These are phyloP conservation scores for Wickerhamiella australiensis DNA, from an alignment of 805 yeast genomes.

Conservation along the genomic window DNA sequence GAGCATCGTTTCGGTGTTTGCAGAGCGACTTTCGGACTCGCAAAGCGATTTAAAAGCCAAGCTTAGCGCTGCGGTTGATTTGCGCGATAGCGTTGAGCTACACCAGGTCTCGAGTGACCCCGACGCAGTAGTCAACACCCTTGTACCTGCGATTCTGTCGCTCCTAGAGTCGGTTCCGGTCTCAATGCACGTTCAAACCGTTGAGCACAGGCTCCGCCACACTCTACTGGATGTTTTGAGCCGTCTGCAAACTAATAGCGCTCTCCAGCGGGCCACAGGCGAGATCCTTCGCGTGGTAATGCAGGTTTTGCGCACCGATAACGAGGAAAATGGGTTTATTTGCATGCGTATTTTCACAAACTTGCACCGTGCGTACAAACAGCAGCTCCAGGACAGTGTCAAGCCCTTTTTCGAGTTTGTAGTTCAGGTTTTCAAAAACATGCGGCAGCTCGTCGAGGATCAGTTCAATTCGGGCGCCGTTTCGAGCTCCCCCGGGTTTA, in stretches of 20 bases:
- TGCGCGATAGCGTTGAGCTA: conserved; percentile 76
- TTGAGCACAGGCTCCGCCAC: conserved; percentile 48
- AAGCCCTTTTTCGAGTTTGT: conserved; percentile 68
- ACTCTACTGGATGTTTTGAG: conserved; percentile 67
- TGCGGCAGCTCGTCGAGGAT: conserved; percentile 60
- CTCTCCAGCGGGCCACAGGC: conserved; percentile 57
- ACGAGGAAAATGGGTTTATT: conserved; percentile 89
- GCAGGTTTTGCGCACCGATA: conserved; percentile 54
- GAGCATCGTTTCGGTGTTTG: conserved; percentile 13
- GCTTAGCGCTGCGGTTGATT: conserved; percentile 62
- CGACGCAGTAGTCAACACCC: conserved; percentile 54
- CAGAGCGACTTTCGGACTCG: conserved; percentile 21
- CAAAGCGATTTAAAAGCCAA: conserved; percentile 43
- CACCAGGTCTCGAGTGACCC: conserved; percentile 74
- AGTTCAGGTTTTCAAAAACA: conserved; percentile 62
- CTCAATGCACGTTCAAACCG: conserved; percentile 14
- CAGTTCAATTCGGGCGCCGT: conserved; percentile 38
- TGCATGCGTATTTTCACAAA: conserved; percentile 80
- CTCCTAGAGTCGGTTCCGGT: conserved; percentile 53
- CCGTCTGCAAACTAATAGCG: conserved; percentile 71
- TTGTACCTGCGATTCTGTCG: conserved; percentile 58
- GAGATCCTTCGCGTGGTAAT: conserved; percentile 49
- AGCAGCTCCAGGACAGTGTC: conserved; percentile 53
- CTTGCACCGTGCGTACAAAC: conserved; percentile 73
- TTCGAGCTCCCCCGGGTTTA: neutral